Evolutionary conservation across 257 asterid species (phyloP), one percentile per base, ranked within the genome.

Genomic region (Verbascum thapsus): DNA sequence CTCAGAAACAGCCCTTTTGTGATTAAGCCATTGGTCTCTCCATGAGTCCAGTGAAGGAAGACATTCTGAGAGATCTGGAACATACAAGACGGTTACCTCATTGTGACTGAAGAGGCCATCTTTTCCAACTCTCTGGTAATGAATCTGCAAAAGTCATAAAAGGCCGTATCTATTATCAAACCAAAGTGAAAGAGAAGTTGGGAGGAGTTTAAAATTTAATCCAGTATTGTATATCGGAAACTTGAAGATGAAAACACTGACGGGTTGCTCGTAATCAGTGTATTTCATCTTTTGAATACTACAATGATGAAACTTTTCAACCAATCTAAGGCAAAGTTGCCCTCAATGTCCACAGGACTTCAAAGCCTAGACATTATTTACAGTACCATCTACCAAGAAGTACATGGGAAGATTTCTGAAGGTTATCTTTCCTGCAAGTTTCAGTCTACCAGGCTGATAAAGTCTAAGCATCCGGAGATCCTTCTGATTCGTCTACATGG

Each of bases 81-180:
- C 85, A 66, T 78, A 94, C 63, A 85, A 64, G 53, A 90, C 99
- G 22, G 95, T 87, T 69, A 94, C 83, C 83, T 94, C 99, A 63
- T 74, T 85, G 80, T 94, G 96, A 80, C 94, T 90, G 73, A 76
- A 87, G 71, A 72, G 76, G 58, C 99, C 99, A 72, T 90, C 94
- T 78, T 80, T 84, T 65, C 95, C 97, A 72, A 90, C 72, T 83
- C 99, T 83, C 16, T 87, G 80, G 62, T 94, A 94, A 80, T 94
- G 97, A 66, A 94, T 80, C 99, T 94, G 82, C 86, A 76, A 18
- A 56, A 10, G 30, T 60, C 69, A 62, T 40, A 11, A 64, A 44
- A 35, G 59, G 56, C 35, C 48, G 18, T 22, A 17, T 57, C 55
- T 43, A 41, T 63, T 57, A 61, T 51, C 41, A 57, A 16, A 60